phyloP scores from a whole-genome alignment of 2,329 filamentous ascomycete species.

The Raffaelea deltoideospora region DNA sequence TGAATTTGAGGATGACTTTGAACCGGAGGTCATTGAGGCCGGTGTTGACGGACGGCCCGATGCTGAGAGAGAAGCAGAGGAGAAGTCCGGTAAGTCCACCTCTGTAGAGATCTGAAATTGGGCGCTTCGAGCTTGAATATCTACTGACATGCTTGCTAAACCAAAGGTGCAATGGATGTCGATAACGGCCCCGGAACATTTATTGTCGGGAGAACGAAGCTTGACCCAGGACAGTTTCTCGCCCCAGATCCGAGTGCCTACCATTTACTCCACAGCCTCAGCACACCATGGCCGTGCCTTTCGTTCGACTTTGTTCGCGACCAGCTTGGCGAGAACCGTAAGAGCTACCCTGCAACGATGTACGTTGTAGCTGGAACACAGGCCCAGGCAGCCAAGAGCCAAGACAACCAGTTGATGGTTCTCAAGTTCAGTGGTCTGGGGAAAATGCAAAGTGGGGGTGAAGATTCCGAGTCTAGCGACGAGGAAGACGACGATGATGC shows the following conservation, averaged over 20 bases:
- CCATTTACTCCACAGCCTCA: constrained; percentile 91
- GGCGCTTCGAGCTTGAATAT: too few relatives aligned
- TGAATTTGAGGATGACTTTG: constrained; percentile 81
- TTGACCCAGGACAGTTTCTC: constrained; percentile 80
- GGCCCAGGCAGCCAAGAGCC: constrained; percentile 57
- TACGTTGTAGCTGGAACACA: constrained; percentile 93
- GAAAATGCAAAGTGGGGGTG: constrained; percentile 43
- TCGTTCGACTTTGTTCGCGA: constrained; percentile 90
- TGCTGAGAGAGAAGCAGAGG: constrained; percentile 80
- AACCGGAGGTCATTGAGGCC: constrained; percentile 84
- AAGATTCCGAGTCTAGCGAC: constrained; percentile 49
- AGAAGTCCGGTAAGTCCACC: constrained; percentile 51
- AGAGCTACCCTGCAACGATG: constrained; percentile 86
- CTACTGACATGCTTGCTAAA: neutral
- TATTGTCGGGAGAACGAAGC: constrained; percentile 84
- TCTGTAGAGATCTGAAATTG: neutral
- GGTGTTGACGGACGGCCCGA: constrained; percentile 88
- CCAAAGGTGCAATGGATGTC: constrained; percentile 62
- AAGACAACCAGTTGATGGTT: constrained; percentile 87
- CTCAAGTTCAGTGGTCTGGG: constrained; percentile 91
- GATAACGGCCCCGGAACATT: constrained; percentile 69
- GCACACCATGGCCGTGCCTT: constrained; percentile 90
- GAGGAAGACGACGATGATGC: constrained; percentile 57
- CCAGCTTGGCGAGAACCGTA: constrained; percentile 72
- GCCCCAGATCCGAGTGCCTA: constrained; percentile 89